Evolutionary conservation across 164 flowering plant genomes (phyloP), one percentile per base, ranked within the genome.

Genomic region (Warburgia ugandensis): DNA sequence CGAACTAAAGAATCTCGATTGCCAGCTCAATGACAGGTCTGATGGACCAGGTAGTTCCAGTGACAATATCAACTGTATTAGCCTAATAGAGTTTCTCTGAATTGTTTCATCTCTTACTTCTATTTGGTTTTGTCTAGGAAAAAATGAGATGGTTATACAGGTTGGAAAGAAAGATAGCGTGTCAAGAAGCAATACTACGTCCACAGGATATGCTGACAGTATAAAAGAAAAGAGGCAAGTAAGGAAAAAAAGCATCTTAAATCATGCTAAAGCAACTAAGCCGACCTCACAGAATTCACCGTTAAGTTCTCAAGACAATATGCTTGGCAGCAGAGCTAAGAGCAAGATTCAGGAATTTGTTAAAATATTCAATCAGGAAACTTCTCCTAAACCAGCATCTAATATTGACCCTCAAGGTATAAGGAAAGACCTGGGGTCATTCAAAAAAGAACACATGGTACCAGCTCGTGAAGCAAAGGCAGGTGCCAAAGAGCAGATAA

Each of bases 291-390:
- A 56, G 47, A 55, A 55, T 49, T 64, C 71, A 29, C 47, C 66
- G 1, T 19, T 14, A 40, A 58, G 43, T 30, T 39, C 65, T 27
- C 63, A 55, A 43, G 67, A 61, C 13, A 69, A 54, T 44, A 35
- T 30, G 48, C 63, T 55, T 31, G 63, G 64, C 25, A 68, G 52
- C 30, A 62, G 62, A 68, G 67, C 56, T 14, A 74, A 68, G 39
- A 84, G 87, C 45, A 89, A 71, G 65, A 83, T 92, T 33, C 76
- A 66, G 58, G 86, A 85, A 16, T 85, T 87, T 50, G 78, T 81
- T 33, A 78, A 83, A 56, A 74, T 80, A 8, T 81, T 88, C 73
- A 80, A 69, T 70, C 85, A 78, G 52, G 88, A 86, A 52, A 31
- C 66, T 62, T 46, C 73, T 58, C 33, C 65, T 27, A 75, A 76